These are phyloP conservation scores for Veloboletus limbatus DNA, from an alignment of 1,284 basidiomycete genomes.

Conservation along the genomic window DNA sequence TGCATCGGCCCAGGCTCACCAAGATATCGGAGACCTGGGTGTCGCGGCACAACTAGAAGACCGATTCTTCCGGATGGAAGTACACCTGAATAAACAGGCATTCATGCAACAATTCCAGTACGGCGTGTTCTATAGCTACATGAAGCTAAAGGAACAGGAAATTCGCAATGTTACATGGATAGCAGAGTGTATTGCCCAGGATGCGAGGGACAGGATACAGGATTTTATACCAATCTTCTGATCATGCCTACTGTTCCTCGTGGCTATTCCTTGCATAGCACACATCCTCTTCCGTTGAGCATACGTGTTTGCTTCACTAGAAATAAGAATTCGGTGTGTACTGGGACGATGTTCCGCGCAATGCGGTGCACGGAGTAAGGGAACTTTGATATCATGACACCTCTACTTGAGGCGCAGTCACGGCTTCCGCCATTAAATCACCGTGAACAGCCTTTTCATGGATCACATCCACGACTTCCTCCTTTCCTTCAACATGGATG, in stretches of 20 bases:
- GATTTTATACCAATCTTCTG: slow-evolving; percentile 89
- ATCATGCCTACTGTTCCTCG: slow-evolving; percentile 11
- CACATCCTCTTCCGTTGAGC: not conserved
- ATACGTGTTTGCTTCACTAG: not conserved
- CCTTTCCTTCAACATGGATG: slow-evolving; percentile 2
- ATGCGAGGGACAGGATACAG: slow-evolving; percentile 89
- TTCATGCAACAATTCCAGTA: slow-evolving; percentile 97
- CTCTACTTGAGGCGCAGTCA: not conserved
- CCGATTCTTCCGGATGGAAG: slow-evolving; percentile 93
- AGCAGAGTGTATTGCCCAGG: slow-evolving; percentile 94
- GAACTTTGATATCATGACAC: slow-evolving; percentile 9
- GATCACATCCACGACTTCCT: not conserved
- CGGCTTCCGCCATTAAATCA: not conserved
- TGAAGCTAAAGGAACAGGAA: slow-evolving; percentile 99
- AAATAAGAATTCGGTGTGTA: not conserved
- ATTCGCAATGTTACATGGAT: slow-evolving; percentile 97
- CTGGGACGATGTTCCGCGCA: not conserved
- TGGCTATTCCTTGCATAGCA: slow-evolving; percentile 13
- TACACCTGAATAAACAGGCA: slow-evolving; percentile 88
- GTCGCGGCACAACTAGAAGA: slow-evolving; percentile 82
- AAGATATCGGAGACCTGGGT: slow-evolving; percentile 49
- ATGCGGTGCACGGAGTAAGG: not conserved
- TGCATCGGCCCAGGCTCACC: slow-evolving; percentile 36
- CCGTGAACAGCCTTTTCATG: slow-evolving; percentile 12
- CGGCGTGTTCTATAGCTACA: slow-evolving; percentile 89